Evolutionary conservation across 352 stramenopile species (phyloP), one percentile per base, ranked within the genome.

Genomic region (Phytophthora podocarpi): DNA sequence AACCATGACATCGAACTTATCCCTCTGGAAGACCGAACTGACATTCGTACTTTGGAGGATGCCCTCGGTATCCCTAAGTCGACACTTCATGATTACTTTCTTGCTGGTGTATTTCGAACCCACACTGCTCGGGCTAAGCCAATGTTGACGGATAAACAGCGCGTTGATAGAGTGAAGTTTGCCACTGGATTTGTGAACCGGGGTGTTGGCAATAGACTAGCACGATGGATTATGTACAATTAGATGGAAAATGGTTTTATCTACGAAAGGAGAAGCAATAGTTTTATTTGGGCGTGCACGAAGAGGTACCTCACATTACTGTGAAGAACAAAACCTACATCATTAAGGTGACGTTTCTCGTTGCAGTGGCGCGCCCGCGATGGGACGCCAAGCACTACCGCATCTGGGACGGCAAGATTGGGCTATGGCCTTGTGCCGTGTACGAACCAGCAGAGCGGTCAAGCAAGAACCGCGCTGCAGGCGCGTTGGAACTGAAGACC

Each of bases 291-390:
- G 13, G 18, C 8, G 36, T 28, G 8, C 26, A 37, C 15, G 36
- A 58, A 30, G 26, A 58, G 16, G 49, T 24, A 2, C 31, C 34
- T 15, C 35, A 36, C n/a, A 5, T 45, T 3, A 56, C 48, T 5
- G 34, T 36, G 20, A 56, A 43, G 20, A 57, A 57, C 34, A 43
- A 45, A n/a, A 45, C n/a, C 31, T 57, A 57, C n/a, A n/a, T n/a
- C n/a, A n/a, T n/a, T n/a, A n/a, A n/a, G n/a, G n/a, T n/a, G n/a
- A n/a, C n/a, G 47, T 30, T 55, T 10, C 47, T 55, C 5, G 47
- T 43, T 28, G 47, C 47, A 6, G 31, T 58, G 21, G n/a, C n/a
- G n/a, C n/a, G n/a, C n/a, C n/a, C n/a, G n/a, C n/a, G n/a, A 28
- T 51, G 43, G n/a, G 43, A 37, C 18, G 13, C 13, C 2, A 36